phyloP scores from a whole-genome alignment of 139 green algal genomes.

The Zygnema cylindricum region DNA sequence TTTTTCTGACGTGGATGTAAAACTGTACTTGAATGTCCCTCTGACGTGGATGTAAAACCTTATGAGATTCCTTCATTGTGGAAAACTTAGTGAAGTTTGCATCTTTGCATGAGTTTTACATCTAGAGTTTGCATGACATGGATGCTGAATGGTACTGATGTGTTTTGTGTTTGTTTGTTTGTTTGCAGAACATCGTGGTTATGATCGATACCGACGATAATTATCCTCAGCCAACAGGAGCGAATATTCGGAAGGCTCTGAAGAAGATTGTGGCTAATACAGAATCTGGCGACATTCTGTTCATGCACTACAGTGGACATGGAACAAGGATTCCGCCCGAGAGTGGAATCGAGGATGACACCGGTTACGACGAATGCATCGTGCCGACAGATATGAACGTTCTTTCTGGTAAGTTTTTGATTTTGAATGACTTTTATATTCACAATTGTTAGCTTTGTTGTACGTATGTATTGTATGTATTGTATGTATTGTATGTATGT shows the following conservation, averaged over 20 bases:
- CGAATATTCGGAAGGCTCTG: conserved; percentile 77
- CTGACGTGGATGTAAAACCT: no score
- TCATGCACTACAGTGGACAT: conserved; percentile 80
- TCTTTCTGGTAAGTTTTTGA: conserved; percentile 18
- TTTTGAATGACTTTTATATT: no score
- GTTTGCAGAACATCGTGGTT: conserved; percentile 3
- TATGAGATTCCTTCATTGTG: no score
- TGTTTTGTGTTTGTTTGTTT: background rate
- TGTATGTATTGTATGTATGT: background rate
- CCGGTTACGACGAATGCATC: conserved; percentile 53
- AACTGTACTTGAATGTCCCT: no score
- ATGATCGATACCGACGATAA: conserved; percentile 38
- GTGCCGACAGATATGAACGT: conserved; percentile 57
- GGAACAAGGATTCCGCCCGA: conserved; percentile 71
- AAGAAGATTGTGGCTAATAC: conserved; percentile 65
- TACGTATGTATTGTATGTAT: background rate
- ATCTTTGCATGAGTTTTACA: no score
- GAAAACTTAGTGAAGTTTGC: no score
- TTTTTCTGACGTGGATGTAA: no score
- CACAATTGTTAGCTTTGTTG: no score
- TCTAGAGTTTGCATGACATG: no score
- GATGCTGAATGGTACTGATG: no score
- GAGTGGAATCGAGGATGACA: conserved; percentile 25
- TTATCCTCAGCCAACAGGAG: conserved; percentile 70
- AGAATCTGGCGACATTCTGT: conserved; percentile 69